These are phyloP conservation scores for Diplogelasinospora grovesii DNA, from an alignment of 495 filamentous ascomycete species.

Conservation along the genomic window DNA sequence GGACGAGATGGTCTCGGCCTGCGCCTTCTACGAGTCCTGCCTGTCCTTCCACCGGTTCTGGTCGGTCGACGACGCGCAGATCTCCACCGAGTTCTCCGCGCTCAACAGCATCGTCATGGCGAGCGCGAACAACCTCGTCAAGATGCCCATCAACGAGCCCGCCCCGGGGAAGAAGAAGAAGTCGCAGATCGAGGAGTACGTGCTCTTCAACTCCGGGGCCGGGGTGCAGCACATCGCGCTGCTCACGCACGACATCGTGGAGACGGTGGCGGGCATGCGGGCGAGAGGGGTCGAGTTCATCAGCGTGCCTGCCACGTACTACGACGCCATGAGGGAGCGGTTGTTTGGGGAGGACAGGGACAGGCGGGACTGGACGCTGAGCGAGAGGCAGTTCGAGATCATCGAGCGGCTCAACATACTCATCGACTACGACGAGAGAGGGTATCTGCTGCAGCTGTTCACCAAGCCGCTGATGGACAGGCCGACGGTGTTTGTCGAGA, in stretches of 20 bases:
- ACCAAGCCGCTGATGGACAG: conserved; percentile 90
- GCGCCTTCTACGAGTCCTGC: conserved; percentile 80
- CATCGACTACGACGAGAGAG: conserved; percentile 86
- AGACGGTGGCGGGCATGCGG: conserved; percentile 64
- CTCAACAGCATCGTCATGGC: conserved; percentile 84
- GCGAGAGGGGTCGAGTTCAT: conserved; percentile 85
- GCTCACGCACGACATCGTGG: conserved; percentile 69
- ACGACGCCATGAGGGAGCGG: conserved; percentile 63
- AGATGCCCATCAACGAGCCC: conserved; percentile 97
- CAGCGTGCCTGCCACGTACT: conserved; percentile 73
- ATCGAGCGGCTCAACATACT: conserved; percentile 70
- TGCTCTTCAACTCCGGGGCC: conserved; percentile 76
- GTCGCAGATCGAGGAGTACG: conserved; percentile 89
- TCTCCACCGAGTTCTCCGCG: conserved; percentile 84
- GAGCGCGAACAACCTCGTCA: conserved; percentile 65
- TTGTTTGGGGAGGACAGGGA: conserved; percentile 47
- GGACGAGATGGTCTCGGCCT: conserved; percentile 76
- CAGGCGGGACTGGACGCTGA: conserved; percentile 48
- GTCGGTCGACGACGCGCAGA: conserved; percentile 81
- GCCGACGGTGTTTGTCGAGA: conserved; percentile 90
- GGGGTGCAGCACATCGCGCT: conserved; percentile 92
- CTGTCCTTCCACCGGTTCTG: conserved; percentile 95
- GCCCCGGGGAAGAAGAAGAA: conserved; percentile 79
- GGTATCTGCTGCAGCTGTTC: conserved; percentile 80
- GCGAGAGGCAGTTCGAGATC: conserved; percentile 71